These are phyloP conservation scores for Hypholoma fasciculare DNA, from an alignment of 768 basidiomycete genomes.

Conservation along the genomic window DNA sequence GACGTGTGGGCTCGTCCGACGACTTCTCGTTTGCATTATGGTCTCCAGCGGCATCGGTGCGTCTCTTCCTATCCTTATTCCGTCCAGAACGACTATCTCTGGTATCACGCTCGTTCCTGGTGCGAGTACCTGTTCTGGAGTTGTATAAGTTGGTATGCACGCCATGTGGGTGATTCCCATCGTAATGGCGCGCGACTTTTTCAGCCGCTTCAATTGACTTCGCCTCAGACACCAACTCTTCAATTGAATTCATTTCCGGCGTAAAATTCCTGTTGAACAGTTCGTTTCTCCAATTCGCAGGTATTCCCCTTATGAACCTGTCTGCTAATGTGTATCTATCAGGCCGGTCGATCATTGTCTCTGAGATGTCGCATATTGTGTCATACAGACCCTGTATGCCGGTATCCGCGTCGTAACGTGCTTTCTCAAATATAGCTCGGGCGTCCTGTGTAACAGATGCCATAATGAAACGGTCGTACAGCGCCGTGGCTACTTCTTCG, in stretches of 20 bases:
- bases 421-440: background rate
- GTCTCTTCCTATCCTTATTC: too few relatives aligned
- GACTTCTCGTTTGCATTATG: too few relatives aligned
- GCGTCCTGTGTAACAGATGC: background rate
- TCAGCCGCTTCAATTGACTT: background rate
- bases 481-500: background rate
- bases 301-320: conserved; percentile 6
- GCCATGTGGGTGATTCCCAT: background rate
- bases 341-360: conserved; percentile 11
- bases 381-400: background rate
- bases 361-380: background rate
- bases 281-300: conserved; percentile 1
- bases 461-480: background rate
- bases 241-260: conserved; percentile 6
- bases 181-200: background rate
- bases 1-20: too few relatives aligned
- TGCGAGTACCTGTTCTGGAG: too few relatives aligned
- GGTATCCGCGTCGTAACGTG: background rate
- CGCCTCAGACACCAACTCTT: conserved; percentile 5
- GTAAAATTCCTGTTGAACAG: background rate
- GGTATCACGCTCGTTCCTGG: too few relatives aligned
- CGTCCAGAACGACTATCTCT: too few relatives aligned
- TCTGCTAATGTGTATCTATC: conserved; percentile 10
- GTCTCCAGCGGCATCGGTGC: too few relatives aligned
- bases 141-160: too few relatives aligned